Percentiles rank a stretch among this genome's conserved stretches.
phyloP scores from a whole-genome alignment of 1,284 basidiomycete genomes.

The Taiwanofungus camphoratus region DNA sequence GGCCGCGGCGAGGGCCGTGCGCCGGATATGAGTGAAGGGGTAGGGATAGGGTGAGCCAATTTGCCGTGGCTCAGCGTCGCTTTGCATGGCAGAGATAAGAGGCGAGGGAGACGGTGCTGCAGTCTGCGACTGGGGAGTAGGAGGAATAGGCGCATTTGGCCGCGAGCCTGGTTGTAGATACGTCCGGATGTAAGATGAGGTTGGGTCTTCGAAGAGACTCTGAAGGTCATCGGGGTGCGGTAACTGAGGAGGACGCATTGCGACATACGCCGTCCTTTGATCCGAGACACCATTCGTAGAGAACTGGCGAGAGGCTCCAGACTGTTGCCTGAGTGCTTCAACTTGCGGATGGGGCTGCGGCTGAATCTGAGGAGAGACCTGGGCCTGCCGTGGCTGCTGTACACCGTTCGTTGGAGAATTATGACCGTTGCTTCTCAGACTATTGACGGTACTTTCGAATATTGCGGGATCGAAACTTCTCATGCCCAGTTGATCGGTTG shows the following conservation, averaged over 20 bases:
- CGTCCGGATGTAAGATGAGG: constrained; percentile 50
- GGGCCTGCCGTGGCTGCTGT: background rate
- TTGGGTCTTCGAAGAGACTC: constrained; percentile 48
- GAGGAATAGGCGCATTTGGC: constrained; percentile 68
- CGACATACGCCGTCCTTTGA: constrained; percentile 15
- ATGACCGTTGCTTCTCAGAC: constrained; percentile 22
- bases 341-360: constrained; percentile 14
- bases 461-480: constrained; percentile 48
- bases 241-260: constrained; percentile 19
- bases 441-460: constrained; percentile 38
- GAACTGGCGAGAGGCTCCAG: constrained; percentile 14
- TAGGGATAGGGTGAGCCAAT: constrained; percentile 70
- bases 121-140: constrained; percentile 68
- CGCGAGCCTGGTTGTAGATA: constrained; percentile 45
- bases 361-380: constrained; percentile 16
- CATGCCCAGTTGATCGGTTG: constrained; percentile 57
- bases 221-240: constrained; percentile 45
- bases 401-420: constrained; percentile 12
- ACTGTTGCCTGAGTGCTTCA: constrained; percentile 18
- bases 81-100: constrained; percentile 39
- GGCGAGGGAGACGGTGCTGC: constrained; percentile 66
- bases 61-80: constrained; percentile 34
- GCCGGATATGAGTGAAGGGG: constrained; percentile 66
- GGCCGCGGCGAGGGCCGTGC: constrained; percentile 36
- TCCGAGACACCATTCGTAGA: constrained; percentile 12